Evolutionary conservation across 306 rosid genomes (phyloP).

Genomic region (Malus sylvestris): DNA sequence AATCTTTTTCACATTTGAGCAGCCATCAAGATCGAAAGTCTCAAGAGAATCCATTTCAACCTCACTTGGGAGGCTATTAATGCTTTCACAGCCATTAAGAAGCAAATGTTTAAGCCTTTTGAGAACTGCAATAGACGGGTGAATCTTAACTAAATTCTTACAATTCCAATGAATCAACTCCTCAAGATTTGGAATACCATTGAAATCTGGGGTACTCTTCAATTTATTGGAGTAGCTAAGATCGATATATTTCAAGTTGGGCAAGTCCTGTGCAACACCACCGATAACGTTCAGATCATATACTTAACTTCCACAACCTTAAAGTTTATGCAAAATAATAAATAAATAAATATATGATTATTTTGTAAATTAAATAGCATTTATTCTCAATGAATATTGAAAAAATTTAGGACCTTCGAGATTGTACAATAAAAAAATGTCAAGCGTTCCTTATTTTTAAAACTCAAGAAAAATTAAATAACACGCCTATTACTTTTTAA

Average conservation of each 20-base stretch:
- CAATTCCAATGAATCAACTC: not conserved
- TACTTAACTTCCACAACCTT: not conserved
- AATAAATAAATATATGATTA: too few species aligned
- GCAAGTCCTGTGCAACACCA: not conserved
- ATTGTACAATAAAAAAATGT: too few species aligned
- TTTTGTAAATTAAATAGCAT: too few species aligned
- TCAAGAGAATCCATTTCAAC: too few species aligned
- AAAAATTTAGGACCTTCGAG: not conserved
- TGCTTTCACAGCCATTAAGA: not conserved
- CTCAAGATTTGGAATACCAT: not conserved
- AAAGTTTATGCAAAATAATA: not conserved
- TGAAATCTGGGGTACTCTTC: conserved; percentile 3
- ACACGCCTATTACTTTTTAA: too few species aligned
- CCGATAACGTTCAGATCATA: not conserved
- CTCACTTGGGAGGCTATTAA: not conserved
- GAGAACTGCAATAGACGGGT: not conserved
- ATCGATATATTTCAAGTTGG: not conserved
- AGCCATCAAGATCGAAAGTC: too few species aligned
- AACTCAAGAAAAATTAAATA: too few species aligned
- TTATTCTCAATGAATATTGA: not conserved
- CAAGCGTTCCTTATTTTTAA: too few species aligned
- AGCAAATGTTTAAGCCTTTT: not conserved
- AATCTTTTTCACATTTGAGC: too few species aligned
- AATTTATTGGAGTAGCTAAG: not conserved
- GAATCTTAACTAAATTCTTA: not conserved